A percentile compares a stretch with the other conserved stretches of the same genome.
phyloP scores from a whole-genome alignment of 2,329 filamentous ascomycete species.

The Fusarium hostae region DNA sequence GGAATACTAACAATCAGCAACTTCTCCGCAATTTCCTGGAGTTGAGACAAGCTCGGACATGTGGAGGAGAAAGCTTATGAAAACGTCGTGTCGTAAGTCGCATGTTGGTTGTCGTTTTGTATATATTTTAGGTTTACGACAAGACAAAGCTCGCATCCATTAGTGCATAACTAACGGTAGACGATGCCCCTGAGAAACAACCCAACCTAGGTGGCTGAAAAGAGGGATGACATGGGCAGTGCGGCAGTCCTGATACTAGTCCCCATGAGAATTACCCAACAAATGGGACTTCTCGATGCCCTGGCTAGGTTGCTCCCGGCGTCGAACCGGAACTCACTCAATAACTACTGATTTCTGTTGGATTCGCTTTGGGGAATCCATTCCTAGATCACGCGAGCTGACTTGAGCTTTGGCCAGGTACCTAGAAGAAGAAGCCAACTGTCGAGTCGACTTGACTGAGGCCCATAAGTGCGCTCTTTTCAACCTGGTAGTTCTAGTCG shows the following conservation, averaged over 20 bases:
- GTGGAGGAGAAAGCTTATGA: background rate
- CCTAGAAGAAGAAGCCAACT: background rate
- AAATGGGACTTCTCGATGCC: background rate
- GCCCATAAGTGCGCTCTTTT: conserved; percentile 10
- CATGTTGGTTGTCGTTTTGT: background rate
- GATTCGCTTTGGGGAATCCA: background rate
- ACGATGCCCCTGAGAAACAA: background rate
- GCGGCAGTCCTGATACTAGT: background rate
- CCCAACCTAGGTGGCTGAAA: background rate
- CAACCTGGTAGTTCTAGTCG: conserved; percentile 8
- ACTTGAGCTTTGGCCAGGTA: conserved; percentile 12
- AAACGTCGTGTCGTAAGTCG: background rate
- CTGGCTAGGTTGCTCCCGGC: background rate
- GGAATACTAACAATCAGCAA: conserved; percentile 10
- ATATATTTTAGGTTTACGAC: background rate
- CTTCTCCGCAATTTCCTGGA: conserved; percentile 29
- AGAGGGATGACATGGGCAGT: background rate
- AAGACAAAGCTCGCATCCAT: background rate
- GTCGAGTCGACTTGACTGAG: conserved; percentile 5
- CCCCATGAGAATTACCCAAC: background rate
- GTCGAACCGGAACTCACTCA: conserved; percentile 2
- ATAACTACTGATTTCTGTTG: background rate
- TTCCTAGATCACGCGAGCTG: conserved; percentile 6
- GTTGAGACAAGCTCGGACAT: conserved; percentile 18
- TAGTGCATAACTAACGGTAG: background rate